Conservation (phyloP, 306 rosid species). For the Fragaria ananassa region DNA sequence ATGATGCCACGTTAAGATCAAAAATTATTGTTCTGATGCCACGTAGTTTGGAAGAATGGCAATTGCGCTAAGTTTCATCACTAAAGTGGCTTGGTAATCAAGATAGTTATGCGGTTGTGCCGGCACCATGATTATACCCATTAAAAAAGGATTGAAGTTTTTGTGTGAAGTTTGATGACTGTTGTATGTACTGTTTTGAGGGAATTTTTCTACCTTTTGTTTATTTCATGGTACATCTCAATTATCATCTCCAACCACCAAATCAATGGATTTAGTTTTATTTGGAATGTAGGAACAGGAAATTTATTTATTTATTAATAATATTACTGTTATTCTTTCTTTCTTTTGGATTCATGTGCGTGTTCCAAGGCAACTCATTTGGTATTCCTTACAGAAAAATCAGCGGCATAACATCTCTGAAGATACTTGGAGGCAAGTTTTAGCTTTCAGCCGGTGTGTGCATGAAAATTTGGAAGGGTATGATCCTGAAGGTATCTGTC, state of each 20-base stretch:
- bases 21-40: not conserved
- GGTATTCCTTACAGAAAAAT: slow-evolving; percentile 54
- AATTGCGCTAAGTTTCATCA: not conserved
- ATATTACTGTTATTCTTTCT: not conserved
- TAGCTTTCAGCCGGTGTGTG: slow-evolving; percentile 89
- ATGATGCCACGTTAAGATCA: not conserved
- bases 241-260: not conserved
- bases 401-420: slow-evolving; percentile 93
- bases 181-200: not conserved
- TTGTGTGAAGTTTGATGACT: not conserved
- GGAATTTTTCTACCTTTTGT: not conserved
- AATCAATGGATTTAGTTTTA: not conserved
- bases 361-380: slow-evolving; percentile 33
- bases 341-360: not conserved
- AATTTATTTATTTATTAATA: not conserved
- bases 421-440: slow-evolving; percentile 96
- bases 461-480: slow-evolving; percentile 86
- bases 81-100: not conserved
- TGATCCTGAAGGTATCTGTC: slow-evolving; percentile 85
- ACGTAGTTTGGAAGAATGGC: not conserved
- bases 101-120: not conserved
- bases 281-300: not conserved
- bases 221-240: not conserved
- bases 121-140: not conserved
- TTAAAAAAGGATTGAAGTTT: not conserved